Conservation (phyloP, 495 filamentous ascomycete genomes). For the Lepraria neglecta region DNA sequence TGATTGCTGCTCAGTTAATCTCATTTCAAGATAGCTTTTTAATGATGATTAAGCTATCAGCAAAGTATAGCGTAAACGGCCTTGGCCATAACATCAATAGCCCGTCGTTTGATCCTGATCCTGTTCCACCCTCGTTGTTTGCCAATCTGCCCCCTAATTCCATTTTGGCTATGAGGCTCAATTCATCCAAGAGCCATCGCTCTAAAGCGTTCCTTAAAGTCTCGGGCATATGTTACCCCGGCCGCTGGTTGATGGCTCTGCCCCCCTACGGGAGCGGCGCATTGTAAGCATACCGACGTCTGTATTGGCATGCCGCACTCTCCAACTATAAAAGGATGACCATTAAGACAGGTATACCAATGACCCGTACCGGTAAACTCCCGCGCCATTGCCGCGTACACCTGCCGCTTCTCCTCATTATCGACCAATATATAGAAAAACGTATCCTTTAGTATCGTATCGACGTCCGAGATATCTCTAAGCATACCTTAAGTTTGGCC, state of each 20-base stretch:
- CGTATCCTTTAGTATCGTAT: constrained; percentile 23
- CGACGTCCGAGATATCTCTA: constrained; percentile 28
- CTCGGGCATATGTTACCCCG: too few relatives aligned
- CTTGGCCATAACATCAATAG: too few relatives aligned
- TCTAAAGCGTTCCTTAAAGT: too few relatives aligned
- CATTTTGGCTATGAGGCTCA: too few relatives aligned
- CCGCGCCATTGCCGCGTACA: constrained; percentile 47
- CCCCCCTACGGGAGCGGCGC: constrained; percentile 55
- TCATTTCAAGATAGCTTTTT: too few relatives aligned
- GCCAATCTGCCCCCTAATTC: too few relatives aligned
- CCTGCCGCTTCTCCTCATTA: constrained; percentile 40
- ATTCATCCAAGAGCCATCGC: too few relatives aligned
- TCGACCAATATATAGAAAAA: constrained; percentile 42
- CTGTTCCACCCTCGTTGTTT: too few relatives aligned
- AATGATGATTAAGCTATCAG: too few relatives aligned
- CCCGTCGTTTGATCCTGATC: too few relatives aligned
- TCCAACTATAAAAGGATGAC: constrained; percentile 49
- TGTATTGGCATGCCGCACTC: constrained; percentile 70
- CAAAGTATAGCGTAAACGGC: too few relatives aligned
- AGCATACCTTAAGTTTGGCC: constrained; percentile 31
- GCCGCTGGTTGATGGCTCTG: constrained; percentile 48
- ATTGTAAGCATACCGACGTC: constrained; percentile 57
- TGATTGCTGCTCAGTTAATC: too few relatives aligned
- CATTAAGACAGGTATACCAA: constrained; percentile 64
- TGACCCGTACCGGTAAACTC: constrained; percentile 53